Evolutionary conservation across 2,329 filamentous ascomycete species (phyloP), one percentile per base, ranked within the genome.

Genomic region (Xylariales sp.): DNA sequence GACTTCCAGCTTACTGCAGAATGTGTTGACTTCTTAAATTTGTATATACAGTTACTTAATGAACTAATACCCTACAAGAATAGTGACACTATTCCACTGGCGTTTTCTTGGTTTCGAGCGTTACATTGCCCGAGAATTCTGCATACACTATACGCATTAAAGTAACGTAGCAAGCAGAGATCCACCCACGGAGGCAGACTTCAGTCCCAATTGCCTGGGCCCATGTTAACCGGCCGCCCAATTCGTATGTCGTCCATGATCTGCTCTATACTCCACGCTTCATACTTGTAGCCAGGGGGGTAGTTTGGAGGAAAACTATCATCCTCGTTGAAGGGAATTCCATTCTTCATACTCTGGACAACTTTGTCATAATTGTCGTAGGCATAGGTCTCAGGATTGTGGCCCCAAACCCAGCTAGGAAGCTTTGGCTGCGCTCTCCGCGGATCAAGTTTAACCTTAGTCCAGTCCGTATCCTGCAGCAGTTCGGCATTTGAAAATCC

Each of bases 221-320:
- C 63, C 18, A 68, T 51, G 11, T 62, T 49, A 2, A 64, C 55
- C 3, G 59, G 51, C 27, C 50, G 58, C 4, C 58, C 60, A 3
- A 57, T 55, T 15, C 51, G 50, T 45, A 64, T 58, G 33, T 62
- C 58, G 9, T 61, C 59, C 51, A 67, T 63, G 35, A 69, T 63
- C 38, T 64, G 46, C 22, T 66, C 64, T 40, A 69, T 66, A 37
- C 55, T 64, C 66, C 66, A 70, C 4, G 63, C 60, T 50, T 62
- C 48, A 44, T 61, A 64, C 18, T 50, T 57, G 40, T 63, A 60
- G 2, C 62, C 62, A 3, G 55, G 50, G 0, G 62, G 60, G 36
- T 62, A 60, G 46, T 64, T 64, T 5, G 58, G 58, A 12, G 57
- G 55, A 12, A 61, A 44, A 20, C 43, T 51, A n/a, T 55, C 52